Evolutionary conservation across 495 filamentous ascomycete species (phyloP), one percentile per base, ranked within the genome.

Genomic region (Beverwykella pulmonaria): DNA sequence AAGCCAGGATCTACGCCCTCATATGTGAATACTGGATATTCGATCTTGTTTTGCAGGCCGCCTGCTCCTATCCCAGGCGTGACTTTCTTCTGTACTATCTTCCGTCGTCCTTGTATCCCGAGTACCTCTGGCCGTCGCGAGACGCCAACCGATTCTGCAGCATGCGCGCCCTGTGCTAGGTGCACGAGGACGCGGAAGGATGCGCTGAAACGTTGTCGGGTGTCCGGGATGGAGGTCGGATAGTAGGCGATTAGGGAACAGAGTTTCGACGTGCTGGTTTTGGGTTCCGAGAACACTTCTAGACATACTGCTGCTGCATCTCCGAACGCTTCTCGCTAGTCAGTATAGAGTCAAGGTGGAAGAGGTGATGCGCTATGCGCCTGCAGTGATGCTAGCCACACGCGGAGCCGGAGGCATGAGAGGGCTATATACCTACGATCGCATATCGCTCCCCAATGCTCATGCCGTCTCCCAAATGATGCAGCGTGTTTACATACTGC

Each of bases 61-160:
- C 85, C 82, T 2, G 80, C 80, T 9, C 85, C 86, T 4, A 82
- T 78, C 3, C 84, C 85, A 0, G 79, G 76, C n/a, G 81, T 79
- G 34, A 87, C 73, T 0, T 72, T 79, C 52, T 80, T 80, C 14
- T 77, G 82, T 20, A 72, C 75, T 1, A 75, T 78, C 22, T 80
- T 80, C 17, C 77, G 75, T 76, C 88, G 89, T 1, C 84, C 86
- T 65, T 89, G 87, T 27, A 89, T 79, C 0, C 88, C 88, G 0
- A 89, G 78, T n/a, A 85, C 79, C 48, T 84, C 82, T 0, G 82
- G 76, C 65, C 69, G 76, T 17, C 65, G 48, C 15, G 46, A 63
- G 17, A 79, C 75, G 22, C 71, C 75, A 7, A 78, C 65, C 3
- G 59, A 56, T 41, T 74, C 68, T 2, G 59, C 55, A 7, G 70